Evolutionary conservation across 306 rosid genomes (phyloP).

Genomic region (Inga leiocalycina): DNA sequence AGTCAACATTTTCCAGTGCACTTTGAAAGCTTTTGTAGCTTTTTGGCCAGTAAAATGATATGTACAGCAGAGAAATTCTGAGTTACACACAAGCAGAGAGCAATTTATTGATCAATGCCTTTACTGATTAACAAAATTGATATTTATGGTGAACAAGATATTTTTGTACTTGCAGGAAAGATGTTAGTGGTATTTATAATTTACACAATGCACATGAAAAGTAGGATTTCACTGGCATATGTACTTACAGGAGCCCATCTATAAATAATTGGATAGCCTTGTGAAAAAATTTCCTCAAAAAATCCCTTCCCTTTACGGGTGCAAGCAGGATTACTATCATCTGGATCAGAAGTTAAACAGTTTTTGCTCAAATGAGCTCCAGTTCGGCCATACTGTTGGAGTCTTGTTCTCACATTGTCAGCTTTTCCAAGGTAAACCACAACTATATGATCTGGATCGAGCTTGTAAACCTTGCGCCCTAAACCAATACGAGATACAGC

Average conservation of each 20-base stretch:
- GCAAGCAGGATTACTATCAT: constrained; percentile 27
- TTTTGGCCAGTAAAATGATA: not conserved
- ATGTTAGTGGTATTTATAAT: not conserved
- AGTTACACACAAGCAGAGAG: not conserved
- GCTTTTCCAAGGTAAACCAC: constrained; percentile 81
- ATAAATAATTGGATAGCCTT: constrained; percentile 63
- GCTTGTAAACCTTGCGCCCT: constrained; percentile 61
- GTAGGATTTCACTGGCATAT: not conserved
- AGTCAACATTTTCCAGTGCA: not conserved
- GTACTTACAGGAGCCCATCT: constrained; percentile 92
- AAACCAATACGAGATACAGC: constrained; percentile 38
- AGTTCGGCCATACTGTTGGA: constrained; percentile 71
- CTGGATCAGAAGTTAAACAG: not conserved
- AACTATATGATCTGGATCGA: constrained; percentile 43
- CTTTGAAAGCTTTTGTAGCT: not conserved
- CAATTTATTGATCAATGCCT: not conserved
- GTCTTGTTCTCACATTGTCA: constrained; percentile 67
- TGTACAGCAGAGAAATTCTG: not conserved
- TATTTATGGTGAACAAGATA: not conserved
- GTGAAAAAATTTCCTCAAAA: constrained; percentile 60
- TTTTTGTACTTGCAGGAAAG: not conserved
- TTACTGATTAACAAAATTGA: not conserved
- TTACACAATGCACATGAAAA: not conserved
- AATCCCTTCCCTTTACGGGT: constrained; percentile 51
- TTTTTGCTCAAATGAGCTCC: constrained; percentile 73